Conservation (phyloP, 306 rosid species). For the Senna siamea region DNA sequence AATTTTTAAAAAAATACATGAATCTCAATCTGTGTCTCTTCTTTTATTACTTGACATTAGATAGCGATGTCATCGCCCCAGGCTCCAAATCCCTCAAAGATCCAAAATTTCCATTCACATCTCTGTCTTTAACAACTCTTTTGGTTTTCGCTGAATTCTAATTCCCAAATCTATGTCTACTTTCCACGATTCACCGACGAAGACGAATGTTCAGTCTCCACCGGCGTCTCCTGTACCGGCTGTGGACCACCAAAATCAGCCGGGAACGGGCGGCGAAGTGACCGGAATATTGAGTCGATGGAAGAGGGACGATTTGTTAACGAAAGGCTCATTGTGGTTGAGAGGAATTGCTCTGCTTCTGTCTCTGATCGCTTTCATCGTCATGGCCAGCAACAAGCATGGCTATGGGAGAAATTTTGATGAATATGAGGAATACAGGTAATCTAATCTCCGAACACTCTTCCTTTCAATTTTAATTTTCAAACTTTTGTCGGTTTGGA, state of each 20-base stretch:
- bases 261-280: conserved; percentile 27
- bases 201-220: conserved; percentile 40
- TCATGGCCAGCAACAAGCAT: conserved; percentile 72
- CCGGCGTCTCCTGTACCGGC: conserved; percentile 25
- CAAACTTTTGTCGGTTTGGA: neutral
- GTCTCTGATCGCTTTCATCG: conserved; percentile 58
- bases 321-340: conserved; percentile 55
- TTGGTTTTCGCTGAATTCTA: neutral
- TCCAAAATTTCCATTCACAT: neutral
- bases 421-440: conserved; percentile 72
- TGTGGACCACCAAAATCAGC: neutral
- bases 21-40: no score
- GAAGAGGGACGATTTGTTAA: conserved; percentile 70
- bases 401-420: conserved; percentile 65
- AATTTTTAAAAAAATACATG: no score
- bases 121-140: neutral
- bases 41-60: no score
- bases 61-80: no score
- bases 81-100: no score
- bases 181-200: conserved; percentile 33
- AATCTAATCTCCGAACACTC: neutral
- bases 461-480: neutral
- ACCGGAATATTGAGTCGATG: conserved; percentile 54
- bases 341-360: conserved; percentile 64
- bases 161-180: conserved; percentile 45